Conservation (phyloP, 768 basidiomycete species). For the Hemileccinum rubropunctum region DNA sequence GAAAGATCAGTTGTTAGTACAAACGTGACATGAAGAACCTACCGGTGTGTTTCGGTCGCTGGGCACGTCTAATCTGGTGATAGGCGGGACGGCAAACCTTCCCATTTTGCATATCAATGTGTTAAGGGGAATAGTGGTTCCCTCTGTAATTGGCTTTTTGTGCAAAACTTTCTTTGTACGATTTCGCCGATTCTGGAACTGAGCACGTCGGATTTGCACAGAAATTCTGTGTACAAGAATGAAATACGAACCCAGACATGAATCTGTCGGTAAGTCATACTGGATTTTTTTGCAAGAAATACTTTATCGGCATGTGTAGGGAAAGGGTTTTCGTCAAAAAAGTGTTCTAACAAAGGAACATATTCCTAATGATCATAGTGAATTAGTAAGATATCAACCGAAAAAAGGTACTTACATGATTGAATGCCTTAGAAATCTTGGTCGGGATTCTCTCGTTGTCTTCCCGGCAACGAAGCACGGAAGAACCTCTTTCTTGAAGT, state of each 20-base stretch:
- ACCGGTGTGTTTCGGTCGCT: too few relatives aligned
- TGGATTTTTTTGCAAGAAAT: slow-evolving; percentile 39
- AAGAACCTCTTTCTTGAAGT: too few relatives aligned
- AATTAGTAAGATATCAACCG: rapidly evolving
- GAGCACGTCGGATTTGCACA: too few relatives aligned
- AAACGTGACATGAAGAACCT: too few relatives aligned
- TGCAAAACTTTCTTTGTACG: background rate
- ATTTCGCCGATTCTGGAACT: slow-evolving; percentile 56
- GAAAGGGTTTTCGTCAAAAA: slow-evolving; percentile 47
- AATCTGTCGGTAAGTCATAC: slow-evolving; percentile 47
- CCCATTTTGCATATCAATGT: too few relatives aligned
- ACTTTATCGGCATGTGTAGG: slow-evolving; percentile 41
- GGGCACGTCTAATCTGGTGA: too few relatives aligned
- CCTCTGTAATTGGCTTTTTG: background rate
- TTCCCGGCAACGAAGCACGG: too few relatives aligned
- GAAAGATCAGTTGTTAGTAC: too few relatives aligned
- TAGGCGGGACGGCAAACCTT: too few relatives aligned
- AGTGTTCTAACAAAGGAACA: slow-evolving; percentile 43
- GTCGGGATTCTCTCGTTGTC: too few relatives aligned
- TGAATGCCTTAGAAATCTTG: too few relatives aligned
- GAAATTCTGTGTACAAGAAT: too few relatives aligned
- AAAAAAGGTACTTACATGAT: background rate
- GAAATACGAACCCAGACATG: slow-evolving; percentile 65
- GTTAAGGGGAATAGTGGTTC: background rate
- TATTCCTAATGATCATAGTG: slow-evolving; percentile 40